Conservation (phyloP, 2,329 filamentous ascomycete species). For the Phaeosphaeria sp. region DNA sequence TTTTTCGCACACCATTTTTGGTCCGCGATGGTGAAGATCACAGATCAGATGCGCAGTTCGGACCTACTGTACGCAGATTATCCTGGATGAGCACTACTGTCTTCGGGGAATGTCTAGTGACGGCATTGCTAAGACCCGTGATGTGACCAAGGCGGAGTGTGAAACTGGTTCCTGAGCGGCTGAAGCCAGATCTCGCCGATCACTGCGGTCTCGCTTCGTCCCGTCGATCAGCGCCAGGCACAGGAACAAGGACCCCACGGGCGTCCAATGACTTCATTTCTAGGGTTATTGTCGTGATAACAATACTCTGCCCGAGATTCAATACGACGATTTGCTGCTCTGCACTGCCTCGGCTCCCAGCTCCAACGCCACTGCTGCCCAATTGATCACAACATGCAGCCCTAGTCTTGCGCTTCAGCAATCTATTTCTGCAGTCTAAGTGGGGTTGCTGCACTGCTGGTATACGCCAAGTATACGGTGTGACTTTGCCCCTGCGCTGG, state of each 20-base stretch:
- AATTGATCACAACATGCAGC: neutral
- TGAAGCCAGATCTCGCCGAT: neutral
- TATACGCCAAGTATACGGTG: neutral
- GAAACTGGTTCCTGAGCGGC: neutral
- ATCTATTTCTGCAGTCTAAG: neutral
- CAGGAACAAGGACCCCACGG: neutral
- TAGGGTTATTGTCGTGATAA: neutral
- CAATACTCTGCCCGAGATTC: neutral
- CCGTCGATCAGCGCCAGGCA: constrained; percentile 20
- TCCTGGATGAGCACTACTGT: neutral
- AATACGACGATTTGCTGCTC: neutral
- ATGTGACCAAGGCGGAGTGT: neutral
- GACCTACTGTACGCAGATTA: no score
- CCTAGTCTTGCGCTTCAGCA: neutral
- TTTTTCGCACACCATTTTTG: neutral
- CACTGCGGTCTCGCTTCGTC: constrained; percentile 15
- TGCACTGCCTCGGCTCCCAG: neutral
- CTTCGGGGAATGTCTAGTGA: neutral
- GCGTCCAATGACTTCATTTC: constrained; percentile 1
- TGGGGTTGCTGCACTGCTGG: neutral
- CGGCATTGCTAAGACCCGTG: neutral
- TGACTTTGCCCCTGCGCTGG: constrained; percentile 2
- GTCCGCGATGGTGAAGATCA: neutral
- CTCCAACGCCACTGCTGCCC: neutral
- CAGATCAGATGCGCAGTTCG: neutral